Evolutionary conservation across 805 yeast genomes (phyloP).

Genomic region (Nakazawaea pomicola): DNA sequence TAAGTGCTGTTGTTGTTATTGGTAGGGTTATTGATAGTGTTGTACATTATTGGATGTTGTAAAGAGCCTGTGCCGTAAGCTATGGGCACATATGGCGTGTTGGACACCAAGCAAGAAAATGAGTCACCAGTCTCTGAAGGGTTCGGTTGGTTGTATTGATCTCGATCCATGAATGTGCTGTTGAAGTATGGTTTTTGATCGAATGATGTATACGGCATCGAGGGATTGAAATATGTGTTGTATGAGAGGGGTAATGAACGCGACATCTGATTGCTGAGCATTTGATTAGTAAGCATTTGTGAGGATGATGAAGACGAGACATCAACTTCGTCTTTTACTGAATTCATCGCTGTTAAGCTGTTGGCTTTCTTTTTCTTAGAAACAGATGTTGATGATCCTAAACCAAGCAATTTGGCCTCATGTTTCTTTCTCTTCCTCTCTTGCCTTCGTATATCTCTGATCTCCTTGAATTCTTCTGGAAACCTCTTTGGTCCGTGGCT

Average conservation of each 20-base stretch:
- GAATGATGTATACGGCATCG: neutral
- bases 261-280: neutral
- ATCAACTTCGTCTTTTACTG: neutral
- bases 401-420: slow-evolving; percentile 3
- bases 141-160: too few species aligned
- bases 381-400: too few species aligned
- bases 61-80: too few species aligned
- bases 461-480: slow-evolving; percentile 50
- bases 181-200: neutral
- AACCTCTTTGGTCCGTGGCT: slow-evolving; percentile 49
- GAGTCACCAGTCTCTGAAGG: too few species aligned
- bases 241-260: neutral
- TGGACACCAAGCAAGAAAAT: too few species aligned
- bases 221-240: neutral
- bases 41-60: too few species aligned
- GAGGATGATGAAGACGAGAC: neutral
- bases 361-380: neutral
- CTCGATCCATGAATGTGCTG: too few species aligned
- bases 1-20: too few species aligned
- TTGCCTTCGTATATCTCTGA: slow-evolving; percentile 37
- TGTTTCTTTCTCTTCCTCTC: slow-evolving; percentile 17
- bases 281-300: too few species aligned
- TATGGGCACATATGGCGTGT: too few species aligned
- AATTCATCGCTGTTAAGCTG: neutral
- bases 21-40: too few species aligned